Evolutionary conservation across 306 rosid genomes (phyloP), one percentile per base, ranked within the genome.

Genomic region (Sechiopsis laciniata): DNA sequence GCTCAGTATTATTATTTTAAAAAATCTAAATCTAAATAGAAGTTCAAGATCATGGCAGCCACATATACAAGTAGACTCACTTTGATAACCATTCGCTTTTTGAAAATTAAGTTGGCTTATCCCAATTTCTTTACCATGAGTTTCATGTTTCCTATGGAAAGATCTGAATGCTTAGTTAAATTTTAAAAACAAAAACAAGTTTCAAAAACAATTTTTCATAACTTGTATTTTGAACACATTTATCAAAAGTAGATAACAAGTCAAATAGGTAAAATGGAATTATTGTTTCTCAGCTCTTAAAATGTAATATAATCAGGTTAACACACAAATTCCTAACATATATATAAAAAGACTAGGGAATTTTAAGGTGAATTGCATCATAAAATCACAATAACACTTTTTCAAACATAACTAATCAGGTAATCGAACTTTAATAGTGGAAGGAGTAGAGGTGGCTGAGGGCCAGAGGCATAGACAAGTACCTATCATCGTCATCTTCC

Each of bases 401-500:
- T 12, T 37, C 52, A 16, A 66, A 66, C n/a, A 42, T 52, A 21
- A 8, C 6, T 3, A 70, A 13, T 50, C 11, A 67, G 35, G n/a
- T 5, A 48, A 6, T 15, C 58, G 35, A 16, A 0, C 65, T 8
- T 45, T 45, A 65, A 7, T 20, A 45, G 6, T 20, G 22, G 55
- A 6, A 1, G 40, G n/a, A 20, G 40, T 22, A 8, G 32, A 74
- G 4, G 11, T 59, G 52, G 58, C 51, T 50, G n/a, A 58, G 69
- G 53, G 62, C 19, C 76, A 78, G 45, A 72, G 50, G 2, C 71
- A 29, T 65, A 71, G 48, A 83, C 21, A 52, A 69, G 24, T 88
- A 88, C 98, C 98, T 90, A 50, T 90, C 97, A 80, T 94, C 97
- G 56, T 94, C 97, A 76, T 94, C 98, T 85, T 94, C 97, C 98